A percentile compares a stretch with the other conserved stretches of the same genome.
Conservation (phyloP, 2,329 filamentous ascomycete genomes). For the Aspergillus japonicus region DNA sequence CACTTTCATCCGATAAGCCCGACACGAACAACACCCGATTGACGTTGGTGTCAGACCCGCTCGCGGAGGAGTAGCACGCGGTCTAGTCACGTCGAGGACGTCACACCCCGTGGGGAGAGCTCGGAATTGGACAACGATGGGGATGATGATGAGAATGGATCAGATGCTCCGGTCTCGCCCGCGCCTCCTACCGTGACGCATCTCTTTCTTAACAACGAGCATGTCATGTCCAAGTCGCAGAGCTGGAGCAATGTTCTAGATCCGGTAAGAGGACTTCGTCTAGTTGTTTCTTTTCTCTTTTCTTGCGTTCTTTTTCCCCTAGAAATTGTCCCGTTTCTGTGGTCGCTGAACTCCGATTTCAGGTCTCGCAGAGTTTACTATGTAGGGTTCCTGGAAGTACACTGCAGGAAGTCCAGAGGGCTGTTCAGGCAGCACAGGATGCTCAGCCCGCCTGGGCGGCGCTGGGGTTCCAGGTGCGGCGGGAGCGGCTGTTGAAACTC, state of each 20-base stretch:
- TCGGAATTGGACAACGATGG: not conserved
- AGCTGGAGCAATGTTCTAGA: slow-evolving; percentile 25
- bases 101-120: not conserved
- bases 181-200: slow-evolving; percentile 24
- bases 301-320: no score
- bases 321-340: no score
- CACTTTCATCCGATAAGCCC: not conserved
- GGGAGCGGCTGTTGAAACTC: slow-evolving; percentile 19
- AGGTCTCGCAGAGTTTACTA: slow-evolving; percentile 22
- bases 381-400: slow-evolving; percentile 24
- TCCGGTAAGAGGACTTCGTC: slow-evolving; percentile 16
- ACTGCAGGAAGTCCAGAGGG: slow-evolving; percentile 22
- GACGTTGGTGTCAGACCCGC: not conserved
- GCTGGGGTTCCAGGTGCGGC: slow-evolving; percentile 18
- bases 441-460: slow-evolving; percentile 24
- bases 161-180: not conserved
- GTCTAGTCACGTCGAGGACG: not conserved
- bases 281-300: no score
- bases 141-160: not conserved
- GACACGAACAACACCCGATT: not conserved
- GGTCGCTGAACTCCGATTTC: not conserved
- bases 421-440: slow-evolving; percentile 21
- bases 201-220: slow-evolving; percentile 25
- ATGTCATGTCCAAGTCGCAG: slow-evolving; percentile 23
- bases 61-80: not conserved